Percentiles rank a stretch among this genome's conserved stretches.
These are phyloP conservation scores for Fusarium illudens DNA, from an alignment of 2,329 filamentous ascomycete genomes.

Conservation along the genomic window DNA sequence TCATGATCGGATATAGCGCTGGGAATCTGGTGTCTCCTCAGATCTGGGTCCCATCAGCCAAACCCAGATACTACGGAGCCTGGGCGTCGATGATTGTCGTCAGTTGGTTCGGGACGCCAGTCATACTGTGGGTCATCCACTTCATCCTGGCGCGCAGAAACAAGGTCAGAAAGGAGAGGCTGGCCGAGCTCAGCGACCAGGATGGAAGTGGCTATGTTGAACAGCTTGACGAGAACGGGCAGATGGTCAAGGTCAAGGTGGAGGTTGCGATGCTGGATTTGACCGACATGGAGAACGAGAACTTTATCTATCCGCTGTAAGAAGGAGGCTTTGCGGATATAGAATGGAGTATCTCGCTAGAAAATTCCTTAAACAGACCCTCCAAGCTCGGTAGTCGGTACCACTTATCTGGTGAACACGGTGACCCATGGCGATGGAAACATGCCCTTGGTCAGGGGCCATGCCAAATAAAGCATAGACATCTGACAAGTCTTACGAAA, in stretches of 20 bases:
- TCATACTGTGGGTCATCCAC: slow-evolving; percentile 45
- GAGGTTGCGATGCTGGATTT: slow-evolving; percentile 49
- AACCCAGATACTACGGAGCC: slow-evolving; percentile 40
- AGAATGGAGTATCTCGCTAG: too few species aligned
- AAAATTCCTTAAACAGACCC: too few species aligned
- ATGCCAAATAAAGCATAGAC: neutral
- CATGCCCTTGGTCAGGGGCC: neutral
- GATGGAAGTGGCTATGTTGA: slow-evolving; percentile 32
- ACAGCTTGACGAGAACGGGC: slow-evolving; percentile 42
- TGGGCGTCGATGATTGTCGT: slow-evolving; percentile 39
- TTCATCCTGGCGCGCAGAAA: slow-evolving; percentile 46
- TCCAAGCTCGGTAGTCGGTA: too few species aligned
- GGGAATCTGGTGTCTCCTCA: slow-evolving; percentile 49
- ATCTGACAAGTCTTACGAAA: neutral
- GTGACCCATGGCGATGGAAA: neutral
- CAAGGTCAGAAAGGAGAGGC: slow-evolving; percentile 39
- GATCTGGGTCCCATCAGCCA: slow-evolving; percentile 45
- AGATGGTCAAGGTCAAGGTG: slow-evolving; percentile 43
- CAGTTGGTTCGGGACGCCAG: slow-evolving; percentile 48
- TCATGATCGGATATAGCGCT: slow-evolving; percentile 49
- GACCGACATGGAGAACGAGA: slow-evolving; percentile 52
- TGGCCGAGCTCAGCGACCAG: slow-evolving; percentile 36
- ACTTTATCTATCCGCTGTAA: slow-evolving; percentile 47
- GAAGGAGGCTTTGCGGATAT: neutral
- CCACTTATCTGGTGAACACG: neutral